phyloP scores from a whole-genome alignment of 2,329 filamentous ascomycete genomes.

The Claviceps sp. region DNA sequence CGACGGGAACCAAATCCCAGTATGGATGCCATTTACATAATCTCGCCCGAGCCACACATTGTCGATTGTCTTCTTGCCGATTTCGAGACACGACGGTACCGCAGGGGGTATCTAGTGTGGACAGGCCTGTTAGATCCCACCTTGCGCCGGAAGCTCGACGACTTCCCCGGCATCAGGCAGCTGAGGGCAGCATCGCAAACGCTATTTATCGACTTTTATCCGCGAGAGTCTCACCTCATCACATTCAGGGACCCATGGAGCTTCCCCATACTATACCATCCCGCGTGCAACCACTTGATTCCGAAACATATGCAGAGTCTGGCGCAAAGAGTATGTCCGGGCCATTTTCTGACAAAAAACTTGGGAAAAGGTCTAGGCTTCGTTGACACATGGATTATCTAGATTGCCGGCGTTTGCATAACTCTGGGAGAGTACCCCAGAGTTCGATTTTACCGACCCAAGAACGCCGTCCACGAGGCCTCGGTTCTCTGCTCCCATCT shows the following conservation, averaged over 20 bases:
- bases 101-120: constrained; percentile 72
- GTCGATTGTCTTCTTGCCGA: constrained; percentile 92
- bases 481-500: constrained; percentile 77
- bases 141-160: constrained; percentile 62
- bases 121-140: constrained; percentile 58
- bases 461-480: constrained; percentile 67
- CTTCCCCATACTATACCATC: constrained; percentile 86
- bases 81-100: constrained; percentile 73
- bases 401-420: constrained; percentile 57
- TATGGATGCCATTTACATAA: constrained; percentile 90
- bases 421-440: constrained; percentile 87
- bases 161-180: constrained; percentile 52
- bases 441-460: constrained; percentile 79
- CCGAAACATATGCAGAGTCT: constrained; percentile 70
- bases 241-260: constrained; percentile 93
- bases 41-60: constrained; percentile 75
- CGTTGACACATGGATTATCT: neutral
- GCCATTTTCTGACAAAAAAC: neutral
- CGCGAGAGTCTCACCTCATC: constrained; percentile 79
- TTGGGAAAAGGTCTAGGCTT: neutral
- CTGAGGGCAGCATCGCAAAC: constrained; percentile 71
- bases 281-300: constrained; percentile 73
- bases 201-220: constrained; percentile 77
- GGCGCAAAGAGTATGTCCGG: constrained; percentile 64
- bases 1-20: constrained; percentile 68